Evolutionary conservation across 2,329 filamentous ascomycete species (phyloP).

Genomic region (Lasiodiplodia theobromae): DNA sequence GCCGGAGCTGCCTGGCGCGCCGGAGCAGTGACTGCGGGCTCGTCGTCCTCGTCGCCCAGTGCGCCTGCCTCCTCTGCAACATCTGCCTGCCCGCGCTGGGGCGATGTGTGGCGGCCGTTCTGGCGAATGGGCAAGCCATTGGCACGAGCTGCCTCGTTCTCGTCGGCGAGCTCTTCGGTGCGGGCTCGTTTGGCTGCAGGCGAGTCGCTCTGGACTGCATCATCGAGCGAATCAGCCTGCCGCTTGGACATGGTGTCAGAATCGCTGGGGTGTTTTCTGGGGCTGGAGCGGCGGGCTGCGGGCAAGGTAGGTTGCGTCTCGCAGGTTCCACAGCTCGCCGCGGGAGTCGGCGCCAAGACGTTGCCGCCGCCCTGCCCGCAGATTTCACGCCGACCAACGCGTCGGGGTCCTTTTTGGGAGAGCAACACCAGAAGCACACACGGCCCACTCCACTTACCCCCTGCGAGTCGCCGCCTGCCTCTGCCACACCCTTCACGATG

Average conservation of each 20-base stretch:
- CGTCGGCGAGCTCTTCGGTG: conserved; percentile 52
- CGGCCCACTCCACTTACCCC: conserved; percentile 24
- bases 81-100: conserved; percentile 37
- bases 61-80: conserved; percentile 46
- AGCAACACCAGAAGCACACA: conserved; percentile 28
- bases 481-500: conserved; percentile 25
- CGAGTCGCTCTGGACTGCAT: conserved; percentile 49
- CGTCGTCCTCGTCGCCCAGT: conserved; percentile 44
- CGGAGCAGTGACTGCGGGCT: conserved; percentile 53
- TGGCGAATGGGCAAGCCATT: conserved; percentile 30
- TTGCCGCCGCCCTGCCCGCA: conserved; percentile 37
- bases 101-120: conserved; percentile 19
- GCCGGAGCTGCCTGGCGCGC: conserved; percentile 78
- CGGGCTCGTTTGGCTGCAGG: conserved; percentile 57
- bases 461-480: conserved; percentile 23
- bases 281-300: background rate
- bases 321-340: conserved; percentile 30
- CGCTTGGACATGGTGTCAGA: conserved; percentile 53
- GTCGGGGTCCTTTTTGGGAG: conserved; percentile 25
- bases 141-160: conserved; percentile 34
- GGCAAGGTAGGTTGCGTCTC: background rate
- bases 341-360: conserved; percentile 33
- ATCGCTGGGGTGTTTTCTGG: conserved; percentile 1
- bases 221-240: conserved; percentile 55
- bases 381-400: conserved; percentile 30